Evolutionary conservation across 768 basidiomycete genomes (phyloP), one percentile per base, ranked within the genome.

Genomic region (Rubroboletus satanas): DNA sequence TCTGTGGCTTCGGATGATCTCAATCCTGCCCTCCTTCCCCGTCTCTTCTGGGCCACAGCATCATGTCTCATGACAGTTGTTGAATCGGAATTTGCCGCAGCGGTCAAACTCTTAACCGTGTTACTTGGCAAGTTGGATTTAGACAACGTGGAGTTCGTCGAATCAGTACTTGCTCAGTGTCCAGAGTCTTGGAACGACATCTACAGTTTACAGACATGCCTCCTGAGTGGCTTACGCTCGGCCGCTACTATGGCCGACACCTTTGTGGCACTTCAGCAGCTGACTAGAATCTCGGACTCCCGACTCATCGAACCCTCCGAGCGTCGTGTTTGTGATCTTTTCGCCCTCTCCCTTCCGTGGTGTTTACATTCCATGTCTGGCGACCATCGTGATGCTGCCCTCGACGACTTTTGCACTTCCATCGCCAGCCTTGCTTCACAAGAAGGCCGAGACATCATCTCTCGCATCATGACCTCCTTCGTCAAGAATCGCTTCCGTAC

Each of bases 381-480:
- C 18, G 89, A 88, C 45, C 70, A 68, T 41, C 71, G 79, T 31
- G 85, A 88, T 57, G 79, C 79, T 35, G 67, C 77, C 12, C 70
- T 95, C 41, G 81, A 82, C 52, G 79, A 77, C 21, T 89, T 95
- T 66, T 88, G 93, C 2, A 77, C 82, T 49, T 82, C 87, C 58
- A 81, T 98, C 35, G 82, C 84, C 29, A 71, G 66, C 11, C 77
- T 97, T 17, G 94, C 95, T 3, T 82, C 83, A 38, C 69, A 74
- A 45, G 88, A 92, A 60, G 85, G 83, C 28, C 80, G 85, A 29
- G 79, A 82, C n/a, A 89, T 87, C 63, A 90, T 97, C 62, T 79
- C 83, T 50, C 86, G 90, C 45, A 89, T 98, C 64, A 90, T 96
- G 87, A 85, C 79, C 5, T 93, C 91, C 4, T 95, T 95, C 62